Evolutionary conservation across 2,329 filamentous ascomycete species (phyloP).

Genomic region (Malbranchea zuffiana): DNA sequence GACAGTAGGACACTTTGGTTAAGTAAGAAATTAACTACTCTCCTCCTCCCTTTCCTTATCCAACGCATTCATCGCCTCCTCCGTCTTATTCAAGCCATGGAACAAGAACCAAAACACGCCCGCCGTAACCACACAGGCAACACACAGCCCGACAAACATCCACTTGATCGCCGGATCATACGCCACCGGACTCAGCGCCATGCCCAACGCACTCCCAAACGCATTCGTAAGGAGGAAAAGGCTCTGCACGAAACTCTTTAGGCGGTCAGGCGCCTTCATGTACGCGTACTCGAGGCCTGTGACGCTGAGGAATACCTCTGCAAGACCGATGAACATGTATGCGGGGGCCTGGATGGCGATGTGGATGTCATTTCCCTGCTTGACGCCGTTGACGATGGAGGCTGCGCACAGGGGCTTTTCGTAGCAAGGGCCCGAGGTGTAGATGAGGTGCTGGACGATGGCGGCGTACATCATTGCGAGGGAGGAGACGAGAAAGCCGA

Average conservation of each 20-base stretch:
- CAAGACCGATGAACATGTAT: slow-evolving; percentile 36
- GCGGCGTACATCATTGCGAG: slow-evolving; percentile 52
- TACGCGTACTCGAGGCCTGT: slow-evolving; percentile 62
- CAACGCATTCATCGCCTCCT: slow-evolving; percentile 42
- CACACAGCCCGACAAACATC: slow-evolving; percentile 52
- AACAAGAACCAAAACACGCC: slow-evolving; percentile 44
- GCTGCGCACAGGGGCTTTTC: slow-evolving; percentile 26
- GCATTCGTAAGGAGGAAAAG: slow-evolving; percentile 48
- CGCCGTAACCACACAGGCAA: slow-evolving; percentile 39
- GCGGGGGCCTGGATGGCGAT: slow-evolving; percentile 36
- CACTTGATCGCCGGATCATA: slow-evolving; percentile 55
- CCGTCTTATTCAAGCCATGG: slow-evolving; percentile 37
- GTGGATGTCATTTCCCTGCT: slow-evolving; percentile 31
- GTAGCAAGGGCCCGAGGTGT: slow-evolving; percentile 43
- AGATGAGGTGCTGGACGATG: slow-evolving; percentile 46
- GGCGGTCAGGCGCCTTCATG: slow-evolving; percentile 58
- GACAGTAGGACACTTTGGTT: too few relatives aligned
- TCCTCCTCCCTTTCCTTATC: slow-evolving; percentile 27
- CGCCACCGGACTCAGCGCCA: slow-evolving; percentile 49
- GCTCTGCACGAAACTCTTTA: slow-evolving; percentile 52
- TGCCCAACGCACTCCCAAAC: slow-evolving; percentile 47
- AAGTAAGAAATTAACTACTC: slow-evolving; percentile 4
- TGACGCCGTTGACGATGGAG: slow-evolving; percentile 22
- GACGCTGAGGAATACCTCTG: slow-evolving; percentile 52
- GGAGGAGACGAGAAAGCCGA: slow-evolving; percentile 55